Conservation (phyloP, 108 stramenopile genomes). For the Chaetoceros tenuissimus region DNA sequence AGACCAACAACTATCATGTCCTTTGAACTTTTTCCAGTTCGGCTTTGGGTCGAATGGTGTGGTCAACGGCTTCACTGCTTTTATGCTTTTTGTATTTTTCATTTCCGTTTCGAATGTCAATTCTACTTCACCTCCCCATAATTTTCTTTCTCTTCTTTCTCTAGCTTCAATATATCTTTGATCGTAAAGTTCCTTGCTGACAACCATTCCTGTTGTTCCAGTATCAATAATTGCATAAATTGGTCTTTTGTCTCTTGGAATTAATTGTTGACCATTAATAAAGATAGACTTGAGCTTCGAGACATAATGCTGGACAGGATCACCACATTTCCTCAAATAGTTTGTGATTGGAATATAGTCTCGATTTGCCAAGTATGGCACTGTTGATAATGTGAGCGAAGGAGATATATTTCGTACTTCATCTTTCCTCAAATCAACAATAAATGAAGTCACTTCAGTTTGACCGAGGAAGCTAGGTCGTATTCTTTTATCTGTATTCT, state of each 20-base stretch:
- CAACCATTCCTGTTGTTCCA: slow-evolving; percentile 57
- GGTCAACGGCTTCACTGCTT: slow-evolving; percentile 36
- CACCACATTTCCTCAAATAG: slow-evolving; percentile 37
- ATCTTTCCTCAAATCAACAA: slow-evolving; percentile 22
- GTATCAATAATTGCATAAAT: slow-evolving; percentile 64
- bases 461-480: slow-evolving; percentile 57
- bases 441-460: slow-evolving; percentile 31
- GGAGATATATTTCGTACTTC: slow-evolving; percentile 3
- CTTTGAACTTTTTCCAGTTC: slow-evolving; percentile 39
- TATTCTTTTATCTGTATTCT: slow-evolving; percentile 45
- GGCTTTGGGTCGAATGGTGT: slow-evolving; percentile 35
- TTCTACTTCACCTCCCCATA: slow-evolving; percentile 40
- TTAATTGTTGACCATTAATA: slow-evolving; percentile 32
- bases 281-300: slow-evolving; percentile 21
- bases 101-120: slow-evolving; percentile 28
- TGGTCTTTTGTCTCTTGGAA: slow-evolving; percentile 10
- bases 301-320: slow-evolving; percentile 49
- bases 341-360: slow-evolving; percentile 37
- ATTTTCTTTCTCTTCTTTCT: slow-evolving; percentile 22
- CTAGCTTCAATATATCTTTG: slow-evolving; percentile 35
- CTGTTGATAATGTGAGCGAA: slow-evolving; percentile 34
- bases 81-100: slow-evolving; percentile 11
- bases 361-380: slow-evolving; percentile 19
- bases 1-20: slow-evolving; percentile 50
- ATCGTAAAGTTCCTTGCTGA: slow-evolving; percentile 40